Evolutionary conservation across 2,329 filamentous ascomycete genomes (phyloP).

Genomic region (Venturia asperata): DNA sequence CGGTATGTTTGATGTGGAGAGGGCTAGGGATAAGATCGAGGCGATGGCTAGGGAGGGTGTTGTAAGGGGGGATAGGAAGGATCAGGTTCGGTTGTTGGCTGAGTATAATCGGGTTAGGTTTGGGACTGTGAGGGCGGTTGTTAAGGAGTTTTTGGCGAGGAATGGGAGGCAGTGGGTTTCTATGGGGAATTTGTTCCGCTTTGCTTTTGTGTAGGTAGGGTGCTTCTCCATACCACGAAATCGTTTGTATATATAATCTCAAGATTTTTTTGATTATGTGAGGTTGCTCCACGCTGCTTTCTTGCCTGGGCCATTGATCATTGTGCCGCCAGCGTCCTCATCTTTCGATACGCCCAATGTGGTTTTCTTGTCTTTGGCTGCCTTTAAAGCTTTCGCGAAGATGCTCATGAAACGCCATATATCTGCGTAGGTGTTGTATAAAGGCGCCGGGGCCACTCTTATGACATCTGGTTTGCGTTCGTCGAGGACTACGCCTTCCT

Average conservation of each 20-base stretch:
- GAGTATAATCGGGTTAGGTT: slow-evolving; percentile 80
- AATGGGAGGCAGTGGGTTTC: slow-evolving; percentile 89
- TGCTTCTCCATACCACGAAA: too few relatives aligned
- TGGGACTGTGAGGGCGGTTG: slow-evolving; percentile 64
- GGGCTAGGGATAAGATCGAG: slow-evolving; percentile 49
- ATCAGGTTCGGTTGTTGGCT: slow-evolving; percentile 59
- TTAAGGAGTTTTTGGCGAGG: slow-evolving; percentile 79
- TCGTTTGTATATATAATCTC: too few relatives aligned
- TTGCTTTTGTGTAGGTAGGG: slow-evolving; percentile 31
- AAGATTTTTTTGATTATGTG: neutral
- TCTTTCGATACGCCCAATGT: neutral
- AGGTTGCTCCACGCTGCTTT: slow-evolving; percentile 7
- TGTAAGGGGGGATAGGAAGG: slow-evolving; percentile 50
- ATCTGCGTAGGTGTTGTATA: slow-evolving; percentile 77
- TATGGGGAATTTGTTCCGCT: slow-evolving; percentile 79
- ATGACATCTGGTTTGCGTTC: slow-evolving; percentile 82
- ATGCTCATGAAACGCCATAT: slow-evolving; percentile 49
- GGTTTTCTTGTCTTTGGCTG: neutral
- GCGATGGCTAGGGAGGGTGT: slow-evolving; percentile 37
- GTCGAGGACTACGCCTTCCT: slow-evolving; percentile 67
- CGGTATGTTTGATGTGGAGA: slow-evolving; percentile 82
- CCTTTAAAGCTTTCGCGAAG: slow-evolving; percentile 17
- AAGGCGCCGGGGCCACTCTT: slow-evolving; percentile 70
- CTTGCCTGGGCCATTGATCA: slow-evolving; percentile 14
- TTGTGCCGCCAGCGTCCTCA: neutral